Percentiles rank a stretch among this genome's conserved stretches.
Evolutionary conservation across 352 stramenopile genomes (phyloP).

Genomic region (Aphanomyces astaci): DNA sequence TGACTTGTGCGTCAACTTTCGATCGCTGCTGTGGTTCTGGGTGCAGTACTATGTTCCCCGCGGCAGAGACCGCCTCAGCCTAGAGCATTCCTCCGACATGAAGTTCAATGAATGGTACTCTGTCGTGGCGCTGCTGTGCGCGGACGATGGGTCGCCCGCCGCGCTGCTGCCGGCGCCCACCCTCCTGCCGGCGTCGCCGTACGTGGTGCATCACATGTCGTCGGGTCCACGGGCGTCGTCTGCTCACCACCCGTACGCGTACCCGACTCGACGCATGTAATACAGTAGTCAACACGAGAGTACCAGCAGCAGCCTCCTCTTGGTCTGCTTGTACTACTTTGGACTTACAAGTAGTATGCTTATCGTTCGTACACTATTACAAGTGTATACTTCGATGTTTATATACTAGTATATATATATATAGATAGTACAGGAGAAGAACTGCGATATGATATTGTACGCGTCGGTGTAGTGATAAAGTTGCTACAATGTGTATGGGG

Average conservation of each 20-base stretch:
- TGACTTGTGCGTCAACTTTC: constrained; percentile 86
- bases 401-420: too few species aligned
- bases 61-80: constrained; percentile 86
- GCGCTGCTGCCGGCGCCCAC: constrained; percentile 58
- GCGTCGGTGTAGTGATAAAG: too few species aligned
- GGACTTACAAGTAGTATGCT: too few species aligned
- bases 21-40: constrained; percentile 92
- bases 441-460: too few species aligned
- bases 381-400: too few species aligned
- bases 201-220: constrained; percentile 29
- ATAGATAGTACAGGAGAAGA: too few species aligned
- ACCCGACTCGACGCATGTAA: neutral
- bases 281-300: neutral
- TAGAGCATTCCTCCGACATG: constrained; percentile 94
- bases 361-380: too few species aligned
- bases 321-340: too few species aligned
- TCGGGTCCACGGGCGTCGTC: neutral
- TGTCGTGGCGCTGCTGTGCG: constrained; percentile 86
- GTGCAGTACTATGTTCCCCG: constrained; percentile 93
- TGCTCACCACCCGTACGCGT: too few species aligned
- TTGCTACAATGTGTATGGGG: too few species aligned
- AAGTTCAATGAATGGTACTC: constrained; percentile 90
- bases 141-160: constrained; percentile 85
- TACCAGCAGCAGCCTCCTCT: too few species aligned
- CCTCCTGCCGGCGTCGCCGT: constrained; percentile 51